Conservation (phyloP, 306 rosid species). For the Vigna trinervia region DNA sequence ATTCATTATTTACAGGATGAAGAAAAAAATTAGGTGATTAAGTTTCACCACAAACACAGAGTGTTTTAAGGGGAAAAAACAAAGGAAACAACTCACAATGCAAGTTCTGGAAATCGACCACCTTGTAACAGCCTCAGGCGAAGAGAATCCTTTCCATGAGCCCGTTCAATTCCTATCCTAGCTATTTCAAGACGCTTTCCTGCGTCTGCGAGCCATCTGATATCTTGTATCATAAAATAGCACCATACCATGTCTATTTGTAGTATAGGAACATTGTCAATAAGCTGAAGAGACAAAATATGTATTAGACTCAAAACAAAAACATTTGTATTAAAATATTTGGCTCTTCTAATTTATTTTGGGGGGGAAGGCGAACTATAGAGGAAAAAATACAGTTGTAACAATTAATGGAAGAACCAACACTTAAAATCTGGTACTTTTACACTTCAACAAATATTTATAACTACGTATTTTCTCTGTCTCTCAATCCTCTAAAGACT, state of each 20-base stretch:
- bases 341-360: not conserved
- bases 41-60: constrained; percentile 2
- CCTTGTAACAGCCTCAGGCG: constrained; percentile 83
- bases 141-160: constrained; percentile 82
- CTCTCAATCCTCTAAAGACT: not conserved
- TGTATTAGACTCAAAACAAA: constrained; percentile 32
- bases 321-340: not conserved
- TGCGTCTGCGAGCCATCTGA: constrained; percentile 84
- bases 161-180: constrained; percentile 74
- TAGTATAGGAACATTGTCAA: constrained; percentile 90
- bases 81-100: constrained; percentile 66
- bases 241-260: constrained; percentile 99
- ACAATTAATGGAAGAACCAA: not conserved
- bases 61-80: not conserved
- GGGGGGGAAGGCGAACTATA: not conserved
- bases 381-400: not conserved
- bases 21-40: constrained; percentile 36
- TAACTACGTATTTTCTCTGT: not conserved
- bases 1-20: constrained; percentile 8
- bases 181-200: constrained; percentile 83
- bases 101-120: constrained; percentile 85
- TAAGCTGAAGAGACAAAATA: constrained; percentile 58
- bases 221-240: constrained; percentile 94
- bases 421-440: not conserved
- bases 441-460: constrained; percentile 1